Evolutionary conservation across 352 stramenopile genomes (phyloP), one percentile per base, ranked within the genome.

Genomic region (Pythium aquatile): DNA sequence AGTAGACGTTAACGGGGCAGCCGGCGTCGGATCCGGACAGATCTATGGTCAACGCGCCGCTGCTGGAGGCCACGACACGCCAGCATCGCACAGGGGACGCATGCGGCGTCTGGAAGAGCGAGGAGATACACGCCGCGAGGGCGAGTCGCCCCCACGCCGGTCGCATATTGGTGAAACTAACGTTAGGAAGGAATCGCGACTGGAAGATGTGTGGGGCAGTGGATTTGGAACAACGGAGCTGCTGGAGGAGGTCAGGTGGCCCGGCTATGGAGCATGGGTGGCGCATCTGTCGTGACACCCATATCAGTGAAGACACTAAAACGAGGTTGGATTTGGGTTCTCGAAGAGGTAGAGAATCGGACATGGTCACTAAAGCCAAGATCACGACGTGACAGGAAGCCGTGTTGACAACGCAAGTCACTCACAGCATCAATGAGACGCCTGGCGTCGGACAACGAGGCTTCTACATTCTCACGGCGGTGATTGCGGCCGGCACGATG

Each of bases 1-100:
- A 58, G 20, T 58, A 66, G 46, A 85, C 66, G 55, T 73, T 20
- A 35, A 72, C 40, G 53, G 65, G 59, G 20, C 58, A 66, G 11
- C 10, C 58, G 20, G n/a, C 17, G 33, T 64, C 54, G 0, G 39
- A 14, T 3, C 33, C 58, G 29, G 44, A 33, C 9, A 16, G 20
- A 33, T 30, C 48, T 47, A 55, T 55, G 17, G 42, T 49, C 7
- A 35, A 2, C 2, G 9, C 40, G 44, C 14, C 9, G n/a, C 14
- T 44, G 30, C 17, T n/a, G 16, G 30, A 49, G 30, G 51, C 42
- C 20, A 42, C 44, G 8, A 63, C 20, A 16, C 58, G 52, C 65
- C 65, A 72, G 55, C 65, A 72, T 39, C 57, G 37, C 14, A 65
- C 60, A 6, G 58, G 1, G 28, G 51, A 63, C 17, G 40, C 11